A percentile compares a stretch with the other conserved stretches of the same genome.
phyloP scores from a whole-genome alignment of 1,284 basidiomycete genomes.

The Cutaneotrichosporon sp. region DNA sequence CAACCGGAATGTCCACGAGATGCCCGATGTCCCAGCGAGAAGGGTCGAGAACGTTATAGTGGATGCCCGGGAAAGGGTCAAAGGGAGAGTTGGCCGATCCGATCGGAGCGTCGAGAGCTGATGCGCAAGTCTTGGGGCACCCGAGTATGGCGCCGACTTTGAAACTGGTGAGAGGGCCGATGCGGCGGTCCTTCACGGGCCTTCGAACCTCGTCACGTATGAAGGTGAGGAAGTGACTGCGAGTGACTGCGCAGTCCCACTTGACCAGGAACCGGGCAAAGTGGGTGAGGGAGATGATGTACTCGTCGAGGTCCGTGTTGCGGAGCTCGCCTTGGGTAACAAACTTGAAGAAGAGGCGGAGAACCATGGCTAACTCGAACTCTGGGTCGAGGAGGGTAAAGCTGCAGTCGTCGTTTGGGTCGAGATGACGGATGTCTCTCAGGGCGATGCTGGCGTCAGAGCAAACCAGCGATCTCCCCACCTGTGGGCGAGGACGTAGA shows the following conservation, averaged over 20 bases:
- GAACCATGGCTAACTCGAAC: not conserved
- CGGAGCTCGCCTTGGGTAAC: not conserved
- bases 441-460: not conserved
- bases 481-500: not conserved
- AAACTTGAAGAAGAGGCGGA: not conserved
- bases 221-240: not conserved
- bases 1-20: not conserved
- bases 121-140: not conserved
- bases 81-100: not conserved
- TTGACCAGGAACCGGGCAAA: not conserved
- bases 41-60: not conserved
- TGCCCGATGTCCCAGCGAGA: not conserved
- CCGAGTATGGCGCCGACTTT: not conserved
- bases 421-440: not conserved
- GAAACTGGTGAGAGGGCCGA: not conserved
- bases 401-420: not conserved
- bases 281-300: not conserved
- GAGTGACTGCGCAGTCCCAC: not conserved
- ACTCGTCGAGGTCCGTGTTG: not conserved
- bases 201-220: not conserved
- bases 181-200: not conserved
- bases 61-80: not conserved
- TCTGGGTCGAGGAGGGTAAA: not conserved
- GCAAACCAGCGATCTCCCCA: not conserved
- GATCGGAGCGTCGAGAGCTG: not conserved